Evolutionary conservation across 345 rosid species (phyloP).

Genomic region (Eucalyptus globulus): DNA sequence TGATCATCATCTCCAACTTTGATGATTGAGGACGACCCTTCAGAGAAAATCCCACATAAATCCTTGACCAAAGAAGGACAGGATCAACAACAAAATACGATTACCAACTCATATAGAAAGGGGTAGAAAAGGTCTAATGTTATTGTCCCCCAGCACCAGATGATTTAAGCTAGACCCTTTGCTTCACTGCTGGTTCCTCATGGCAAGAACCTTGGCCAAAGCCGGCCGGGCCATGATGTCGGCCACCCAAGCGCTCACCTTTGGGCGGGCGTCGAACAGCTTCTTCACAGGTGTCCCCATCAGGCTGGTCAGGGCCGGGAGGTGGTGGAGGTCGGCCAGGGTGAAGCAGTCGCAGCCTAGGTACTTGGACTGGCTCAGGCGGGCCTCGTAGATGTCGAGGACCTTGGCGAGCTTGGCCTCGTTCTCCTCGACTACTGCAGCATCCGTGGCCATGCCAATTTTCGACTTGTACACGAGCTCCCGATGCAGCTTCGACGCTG

Average conservation of each 20-base stretch:
- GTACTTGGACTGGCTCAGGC: slow-evolving; percentile 5
- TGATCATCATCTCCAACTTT: not conserved
- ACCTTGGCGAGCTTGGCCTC: slow-evolving; percentile 28
- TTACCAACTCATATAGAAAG: not conserved
- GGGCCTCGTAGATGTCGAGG: slow-evolving; percentile 4
- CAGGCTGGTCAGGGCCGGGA: not conserved
- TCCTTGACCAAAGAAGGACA: not conserved
- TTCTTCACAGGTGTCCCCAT: slow-evolving; percentile 23
- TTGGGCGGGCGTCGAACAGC: slow-evolving; percentile 8
- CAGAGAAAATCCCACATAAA: not conserved
- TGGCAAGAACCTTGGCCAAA: slow-evolving; percentile 40
- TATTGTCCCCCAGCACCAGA: slow-evolving; percentile 32
- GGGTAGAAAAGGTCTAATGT: slow-evolving; percentile 42
- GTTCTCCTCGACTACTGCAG: slow-evolving; percentile 38
- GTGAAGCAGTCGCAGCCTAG: slow-evolving; percentile 2
- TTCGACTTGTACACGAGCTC: slow-evolving; percentile 36
- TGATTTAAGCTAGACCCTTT: not conserved
- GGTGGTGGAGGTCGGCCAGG: slow-evolving; percentile 9
- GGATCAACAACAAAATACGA: not conserved
- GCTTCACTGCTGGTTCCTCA: not conserved
- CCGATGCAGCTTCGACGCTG: slow-evolving; percentile 39
- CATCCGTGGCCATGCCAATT: slow-evolving; percentile 34
- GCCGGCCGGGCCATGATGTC: slow-evolving; percentile 21
- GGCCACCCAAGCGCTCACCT: not conserved
- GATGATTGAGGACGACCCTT: not conserved